Evolutionary conservation across 2,329 filamentous ascomycete genomes (phyloP).

Genomic region (Fusarium foetens): DNA sequence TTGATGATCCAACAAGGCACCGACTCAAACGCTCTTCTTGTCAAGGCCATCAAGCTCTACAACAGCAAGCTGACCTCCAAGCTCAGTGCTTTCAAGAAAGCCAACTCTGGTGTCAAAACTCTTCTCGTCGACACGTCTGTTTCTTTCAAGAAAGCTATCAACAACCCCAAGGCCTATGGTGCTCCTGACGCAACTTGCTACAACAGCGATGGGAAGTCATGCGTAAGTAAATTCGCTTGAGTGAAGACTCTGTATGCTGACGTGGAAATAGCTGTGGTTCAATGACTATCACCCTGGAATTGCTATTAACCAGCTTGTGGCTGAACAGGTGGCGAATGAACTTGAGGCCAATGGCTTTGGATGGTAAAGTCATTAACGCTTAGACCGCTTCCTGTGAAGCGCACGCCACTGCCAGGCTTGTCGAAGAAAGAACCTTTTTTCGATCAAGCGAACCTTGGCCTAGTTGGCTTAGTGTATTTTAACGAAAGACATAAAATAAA

Average conservation of each 20-base stretch:
- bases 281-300: conserved; percentile 56
- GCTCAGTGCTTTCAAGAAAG: conserved; percentile 47
- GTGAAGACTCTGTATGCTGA: neutral
- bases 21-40: conserved; percentile 45
- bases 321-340: conserved; percentile 47
- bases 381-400: accelerated
- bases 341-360: neutral
- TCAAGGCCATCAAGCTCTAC: conserved; percentile 50
- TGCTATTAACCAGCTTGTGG: conserved; percentile 54
- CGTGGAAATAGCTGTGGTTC: conserved; percentile 51
- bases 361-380: neutral
- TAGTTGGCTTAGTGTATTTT: accelerated
- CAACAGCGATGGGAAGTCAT: conserved; percentile 54
- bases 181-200: conserved; percentile 55
- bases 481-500: accelerated
- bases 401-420: too few species aligned
- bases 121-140: conserved; percentile 54
- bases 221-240: conserved; percentile 35
- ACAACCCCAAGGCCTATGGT: conserved; percentile 55
- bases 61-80: conserved; percentile 49
- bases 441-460: too few species aligned
- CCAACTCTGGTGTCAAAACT: conserved; percentile 48
- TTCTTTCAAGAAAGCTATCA: conserved; percentile 56
- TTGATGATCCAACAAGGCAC: conserved; percentile 43
- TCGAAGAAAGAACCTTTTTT: too few species aligned